Percentiles rank a stretch among this genome's conserved stretches.
phyloP scores from a whole-genome alignment of 2,329 filamentous ascomycete species.

The Amauroascus verrucosus region DNA sequence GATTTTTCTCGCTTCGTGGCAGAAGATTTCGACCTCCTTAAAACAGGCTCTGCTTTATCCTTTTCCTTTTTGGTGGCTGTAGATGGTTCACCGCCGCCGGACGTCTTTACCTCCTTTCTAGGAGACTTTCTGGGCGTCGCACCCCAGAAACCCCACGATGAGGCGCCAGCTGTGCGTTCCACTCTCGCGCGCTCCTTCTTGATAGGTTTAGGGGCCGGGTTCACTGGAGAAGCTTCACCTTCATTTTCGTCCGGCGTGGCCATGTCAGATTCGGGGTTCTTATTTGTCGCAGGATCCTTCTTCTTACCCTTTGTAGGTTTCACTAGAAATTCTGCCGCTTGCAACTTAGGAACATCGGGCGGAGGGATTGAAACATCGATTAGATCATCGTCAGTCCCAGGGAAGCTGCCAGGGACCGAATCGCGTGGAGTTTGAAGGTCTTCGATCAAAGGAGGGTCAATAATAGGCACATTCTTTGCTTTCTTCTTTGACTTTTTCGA shows the following conservation, averaged over 20 bases:
- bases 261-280: constrained; percentile 14
- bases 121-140: constrained; percentile 42
- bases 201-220: constrained; percentile 41
- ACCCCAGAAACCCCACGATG: constrained; percentile 68
- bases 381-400: constrained; percentile 39
- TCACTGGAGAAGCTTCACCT: constrained; percentile 42
- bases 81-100: constrained; percentile 26
- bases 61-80: constrained; percentile 29
- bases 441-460: constrained; percentile 20
- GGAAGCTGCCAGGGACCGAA: constrained; percentile 47
- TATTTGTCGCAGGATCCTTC: constrained; percentile 17
- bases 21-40: constrained; percentile 48
- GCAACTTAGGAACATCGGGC: constrained; percentile 27
- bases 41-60: constrained; percentile 34
- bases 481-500: constrained; percentile 18
- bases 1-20: constrained; percentile 49
- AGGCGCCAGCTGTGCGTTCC: constrained; percentile 55
- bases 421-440: constrained; percentile 29
- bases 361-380: constrained; percentile 39
- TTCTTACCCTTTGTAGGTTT: background rate
- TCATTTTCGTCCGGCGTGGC: constrained; percentile 21
- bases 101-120: constrained; percentile 41
- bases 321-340: constrained; percentile 22
- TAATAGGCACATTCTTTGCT: constrained; percentile 11
- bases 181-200: constrained; percentile 71